Base-by-base conservation (phyloP, 2,329 filamentous ascomycete species). In the Septoria petroselini region DNA sequence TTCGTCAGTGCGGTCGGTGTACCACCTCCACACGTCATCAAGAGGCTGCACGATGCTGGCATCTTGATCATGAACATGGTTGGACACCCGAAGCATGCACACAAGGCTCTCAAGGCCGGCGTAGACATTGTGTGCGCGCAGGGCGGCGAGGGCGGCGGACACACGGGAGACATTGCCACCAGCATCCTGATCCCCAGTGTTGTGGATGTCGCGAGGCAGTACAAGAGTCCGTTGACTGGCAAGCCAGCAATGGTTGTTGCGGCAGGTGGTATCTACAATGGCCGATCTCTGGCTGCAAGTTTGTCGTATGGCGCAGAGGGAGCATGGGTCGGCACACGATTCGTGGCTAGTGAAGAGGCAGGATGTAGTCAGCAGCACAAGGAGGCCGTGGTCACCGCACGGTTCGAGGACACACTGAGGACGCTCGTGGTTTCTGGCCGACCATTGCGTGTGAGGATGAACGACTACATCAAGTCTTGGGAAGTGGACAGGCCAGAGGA, bases 51-150 rank as follows among this genome's bases (percentile, higher is more conserved):
- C 65, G 76, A 78, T 7, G 85, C 86, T 0, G 87, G 86, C 0
- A 86, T 97, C 33, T 67, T 94, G 52, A 78, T 96, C 29, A 96
- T 96, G 90, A 96, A 96, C 69, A 96, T 96, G 91, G 90, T 96
- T 15, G 91, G 91, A 0, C 87, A 91, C 62, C 91, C 91, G 1
- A 89, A 86, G 67, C 91, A 97, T 68, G 91, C 91, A 1, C 80
- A 85, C 67, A 96, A 96, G 73, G 91, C 91, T 2, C 75, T 97
- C 3, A 82, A 89, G 41, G 80, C 85, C 0, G 91, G 91, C 35
- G 89, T 95, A 7, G 91, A 97, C 70, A 84, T 96, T 57, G 80
- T 97, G 4, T 95, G 90, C 67, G 84, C 91, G 2, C 91, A 97
- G 73, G 91, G 91, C 39, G 89, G 89, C 43, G 91, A 97, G 70